Conservation (phyloP, 768 basidiomycete species). For the Fomitopsis pulvina region DNA sequence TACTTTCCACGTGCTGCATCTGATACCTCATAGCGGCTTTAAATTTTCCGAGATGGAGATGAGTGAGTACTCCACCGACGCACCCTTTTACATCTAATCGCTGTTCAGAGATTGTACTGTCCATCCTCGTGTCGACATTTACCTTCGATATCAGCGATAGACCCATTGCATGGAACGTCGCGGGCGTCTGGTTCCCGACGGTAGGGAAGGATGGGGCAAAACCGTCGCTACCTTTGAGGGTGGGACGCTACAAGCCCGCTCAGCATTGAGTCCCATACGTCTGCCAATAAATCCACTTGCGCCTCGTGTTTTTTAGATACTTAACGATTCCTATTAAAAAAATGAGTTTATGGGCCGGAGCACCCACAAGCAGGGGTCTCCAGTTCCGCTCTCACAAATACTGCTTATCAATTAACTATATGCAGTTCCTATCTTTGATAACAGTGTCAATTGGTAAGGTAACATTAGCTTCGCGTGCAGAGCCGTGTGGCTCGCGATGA, state of each 20-base stretch:
- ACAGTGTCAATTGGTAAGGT: too few relatives aligned
- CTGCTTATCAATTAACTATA: too few relatives aligned
- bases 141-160: slow-evolving; percentile 18
- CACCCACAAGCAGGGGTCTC: too few relatives aligned
- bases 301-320: too few relatives aligned
- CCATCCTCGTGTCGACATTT: slow-evolving; percentile 20
- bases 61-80: slow-evolving; percentile 3
- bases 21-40: slow-evolving; percentile 5
- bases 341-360: too few relatives aligned
- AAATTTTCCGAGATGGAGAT: slow-evolving; percentile 13
- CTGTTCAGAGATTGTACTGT: slow-evolving; percentile 21
- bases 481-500: too few relatives aligned
- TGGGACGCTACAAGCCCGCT: not conserved
- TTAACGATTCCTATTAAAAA: too few relatives aligned
- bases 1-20: not conserved
- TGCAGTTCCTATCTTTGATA: too few relatives aligned
- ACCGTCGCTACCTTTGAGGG: not conserved
- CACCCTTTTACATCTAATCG: not conserved
- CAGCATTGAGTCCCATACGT: too few relatives aligned
- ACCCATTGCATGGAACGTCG: slow-evolving; percentile 23
- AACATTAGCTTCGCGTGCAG: too few relatives aligned
- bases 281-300: too few relatives aligned
- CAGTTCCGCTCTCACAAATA: too few relatives aligned
- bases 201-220: slow-evolving; percentile 4
- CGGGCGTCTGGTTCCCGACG: slow-evolving; percentile 21